Percentiles rank a stretch among this genome's conserved stretches.
phyloP scores from a whole-genome alignment of 768 basidiomycete genomes.

The Pisolithus tinctorius region DNA sequence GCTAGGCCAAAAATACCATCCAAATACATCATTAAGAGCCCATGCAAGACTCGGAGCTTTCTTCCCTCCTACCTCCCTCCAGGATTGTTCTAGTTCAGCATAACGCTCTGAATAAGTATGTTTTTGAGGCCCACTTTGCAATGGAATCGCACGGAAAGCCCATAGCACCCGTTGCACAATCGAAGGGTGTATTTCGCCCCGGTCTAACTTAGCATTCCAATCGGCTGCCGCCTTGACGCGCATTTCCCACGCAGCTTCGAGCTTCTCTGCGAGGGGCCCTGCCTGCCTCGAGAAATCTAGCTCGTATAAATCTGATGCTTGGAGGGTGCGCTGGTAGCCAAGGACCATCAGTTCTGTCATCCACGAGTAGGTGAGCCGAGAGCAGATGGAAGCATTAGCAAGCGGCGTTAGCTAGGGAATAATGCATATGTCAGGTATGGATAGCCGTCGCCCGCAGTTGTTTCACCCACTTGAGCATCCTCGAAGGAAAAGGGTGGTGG shows the following conservation, averaged over 20 bases:
- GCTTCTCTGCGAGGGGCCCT: slow-evolving; percentile 40
- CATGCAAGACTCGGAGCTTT: slow-evolving; percentile 48
- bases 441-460: not conserved
- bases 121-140: not conserved
- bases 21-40: slow-evolving; percentile 57
- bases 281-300: slow-evolving; percentile 47
- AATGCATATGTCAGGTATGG: not conserved
- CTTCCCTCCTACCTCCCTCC: slow-evolving; percentile 40
- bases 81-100: slow-evolving; percentile 31
- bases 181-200: slow-evolving; percentile 38
- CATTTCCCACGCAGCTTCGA: slow-evolving; percentile 49
- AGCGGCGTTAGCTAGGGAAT: slow-evolving; percentile 46
- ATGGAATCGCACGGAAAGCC: slow-evolving; percentile 22
- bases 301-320: slow-evolving; percentile 71
- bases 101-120: slow-evolving; percentile 21
- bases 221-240: slow-evolving; percentile 42
- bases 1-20: slow-evolving; percentile 54
- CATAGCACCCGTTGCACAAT: slow-evolving; percentile 34
- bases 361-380: slow-evolving; percentile 59
- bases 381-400: slow-evolving; percentile 48
- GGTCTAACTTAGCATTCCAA: slow-evolving; percentile 48
- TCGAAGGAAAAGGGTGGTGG: slow-evolving; percentile 48
- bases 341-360: slow-evolving; percentile 56
- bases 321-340: slow-evolving; percentile 68
- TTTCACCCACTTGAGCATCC: slow-evolving; percentile 40